Evolutionary conservation across 768 basidiomycete species (phyloP).

Genomic region (Clitopilus hobsonii): DNA sequence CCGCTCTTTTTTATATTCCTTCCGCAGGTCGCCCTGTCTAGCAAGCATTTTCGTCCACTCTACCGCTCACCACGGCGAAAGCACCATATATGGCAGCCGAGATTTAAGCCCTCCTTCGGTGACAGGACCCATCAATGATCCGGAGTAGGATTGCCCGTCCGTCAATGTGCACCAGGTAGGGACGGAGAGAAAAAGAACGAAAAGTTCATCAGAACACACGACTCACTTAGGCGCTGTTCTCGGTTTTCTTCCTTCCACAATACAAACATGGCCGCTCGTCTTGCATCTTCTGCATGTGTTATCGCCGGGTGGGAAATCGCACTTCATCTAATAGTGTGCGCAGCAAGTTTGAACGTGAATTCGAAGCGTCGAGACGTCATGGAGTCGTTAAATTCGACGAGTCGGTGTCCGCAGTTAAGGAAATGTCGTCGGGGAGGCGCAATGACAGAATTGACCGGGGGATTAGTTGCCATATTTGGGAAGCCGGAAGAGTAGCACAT

Average conservation of each 20-base stretch:
- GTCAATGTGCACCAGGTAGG: neutral
- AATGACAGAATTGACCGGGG: slow-evolving; percentile 4
- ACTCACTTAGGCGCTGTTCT: slow-evolving; percentile 80
- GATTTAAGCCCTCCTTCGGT: slow-evolving; percentile 7
- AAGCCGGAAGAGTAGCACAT: neutral
- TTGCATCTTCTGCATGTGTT: slow-evolving; percentile 80
- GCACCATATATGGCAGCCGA: slow-evolving; percentile 9
- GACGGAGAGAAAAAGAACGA: slow-evolving; percentile 14
- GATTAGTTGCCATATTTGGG: slow-evolving; percentile 1
- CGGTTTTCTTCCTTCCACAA: slow-evolving; percentile 81
- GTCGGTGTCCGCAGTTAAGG: neutral
- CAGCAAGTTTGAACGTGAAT: neutral
- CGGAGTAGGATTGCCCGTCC: slow-evolving; percentile 2
- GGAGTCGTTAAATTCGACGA: neutral
- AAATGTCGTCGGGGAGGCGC: neutral
- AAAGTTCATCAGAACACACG: slow-evolving; percentile 7
- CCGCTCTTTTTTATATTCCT: neutral
- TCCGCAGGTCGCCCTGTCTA: neutral
- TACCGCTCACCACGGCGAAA: slow-evolving; percentile 6
- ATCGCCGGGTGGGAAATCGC: slow-evolving; percentile 69
- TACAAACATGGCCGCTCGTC: slow-evolving; percentile 66
- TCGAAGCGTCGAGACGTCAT: neutral
- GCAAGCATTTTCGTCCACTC: neutral
- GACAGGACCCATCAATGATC: slow-evolving; percentile 8
- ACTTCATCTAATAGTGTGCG: slow-evolving; percentile 66